Base-by-base conservation (phyloP, 352 stramenopile species). In the Globisporangium yorkense region DNA sequence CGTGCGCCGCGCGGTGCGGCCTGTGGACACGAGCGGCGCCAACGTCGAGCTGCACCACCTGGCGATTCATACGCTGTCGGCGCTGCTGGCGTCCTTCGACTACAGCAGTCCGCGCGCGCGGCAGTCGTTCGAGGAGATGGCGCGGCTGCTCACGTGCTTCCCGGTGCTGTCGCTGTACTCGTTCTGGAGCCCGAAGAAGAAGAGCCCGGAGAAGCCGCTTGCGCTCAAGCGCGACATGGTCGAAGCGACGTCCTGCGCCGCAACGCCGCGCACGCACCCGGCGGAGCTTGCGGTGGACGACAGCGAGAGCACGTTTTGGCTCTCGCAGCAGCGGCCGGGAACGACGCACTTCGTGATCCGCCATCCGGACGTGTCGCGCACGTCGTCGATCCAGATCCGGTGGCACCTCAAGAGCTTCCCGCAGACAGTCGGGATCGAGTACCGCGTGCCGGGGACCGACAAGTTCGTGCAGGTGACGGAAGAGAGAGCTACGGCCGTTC, bases 121-220 rank as follows among this genome's bases (percentile, higher is more conserved):
- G 13, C 65, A 70, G n/a, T 71, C 83, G 2, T 94, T 96, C 56
- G 49, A 92, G 63, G 86, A 96, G 50, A 71, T 96, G 54, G 72
- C 79, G 8, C 73, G 80, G n/a, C 57, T 96, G 31, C 65, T 96
- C n/a, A 68, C 63, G 29, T 86, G 65, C 66, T 93, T 94, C 29
- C 84, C 84, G 0, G 69, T 75, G 45, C 64, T 96, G 13, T 94
- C 86, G 45, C 56, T 96, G 41, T 93, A 88, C 54, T 79, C 84
- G 18, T 96, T 91, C 56, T 96, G 86, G 86, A 92, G 84, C 45
- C 86, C 86, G 7, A 70, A 60, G n/a, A 87, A 83, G 46, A 78
- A 74, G 31, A 62, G 68, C 12, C 81, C 82, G 0, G 82, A 96
- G 55, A 79, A 75, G 39, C 44, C 69, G 16, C 62, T 94, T 5